Evolutionary conservation across 2,329 filamentous ascomycete genomes (phyloP).

Genomic region (Fusarium bactridioides): DNA sequence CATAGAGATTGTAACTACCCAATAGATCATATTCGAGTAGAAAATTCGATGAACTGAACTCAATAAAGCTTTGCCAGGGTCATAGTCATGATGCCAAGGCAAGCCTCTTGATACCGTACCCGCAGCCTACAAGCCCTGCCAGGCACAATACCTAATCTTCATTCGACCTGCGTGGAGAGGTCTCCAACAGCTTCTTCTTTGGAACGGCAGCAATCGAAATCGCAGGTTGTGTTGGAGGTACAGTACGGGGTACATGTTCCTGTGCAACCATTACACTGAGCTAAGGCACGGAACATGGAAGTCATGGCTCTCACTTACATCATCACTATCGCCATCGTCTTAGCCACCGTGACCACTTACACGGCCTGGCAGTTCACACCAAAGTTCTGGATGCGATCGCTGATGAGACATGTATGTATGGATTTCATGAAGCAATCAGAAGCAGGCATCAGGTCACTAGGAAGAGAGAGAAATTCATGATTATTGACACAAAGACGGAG

Average conservation of each 20-base stretch:
- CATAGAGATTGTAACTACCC: not conserved
- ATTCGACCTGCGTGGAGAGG: not conserved
- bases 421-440: constrained; percentile 6
- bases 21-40: not conserved
- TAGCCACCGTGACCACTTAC: constrained; percentile 26
- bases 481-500: not conserved
- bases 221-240: constrained; percentile 2
- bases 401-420: constrained; percentile 8
- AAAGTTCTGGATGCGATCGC: constrained; percentile 1
- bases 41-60: not conserved
- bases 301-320: constrained; percentile 34
- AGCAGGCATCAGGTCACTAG: not conserved
- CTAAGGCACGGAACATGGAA: constrained; percentile 33
- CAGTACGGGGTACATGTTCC: constrained; percentile 15
- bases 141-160: constrained; percentile 2
- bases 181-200: constrained; percentile 9
- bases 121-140: not conserved
- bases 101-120: not conserved
- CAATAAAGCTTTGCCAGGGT: not conserved
- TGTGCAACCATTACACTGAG: constrained; percentile 32
- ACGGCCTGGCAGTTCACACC: constrained; percentile 9
- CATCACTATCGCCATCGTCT: constrained; percentile 27
- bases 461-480: not conserved
- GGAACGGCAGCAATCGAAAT: not conserved
- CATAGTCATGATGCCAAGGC: not conserved